Base-by-base conservation (phyloP, 768 basidiomycete genomes). In the Amanita pallidorosea region DNA sequence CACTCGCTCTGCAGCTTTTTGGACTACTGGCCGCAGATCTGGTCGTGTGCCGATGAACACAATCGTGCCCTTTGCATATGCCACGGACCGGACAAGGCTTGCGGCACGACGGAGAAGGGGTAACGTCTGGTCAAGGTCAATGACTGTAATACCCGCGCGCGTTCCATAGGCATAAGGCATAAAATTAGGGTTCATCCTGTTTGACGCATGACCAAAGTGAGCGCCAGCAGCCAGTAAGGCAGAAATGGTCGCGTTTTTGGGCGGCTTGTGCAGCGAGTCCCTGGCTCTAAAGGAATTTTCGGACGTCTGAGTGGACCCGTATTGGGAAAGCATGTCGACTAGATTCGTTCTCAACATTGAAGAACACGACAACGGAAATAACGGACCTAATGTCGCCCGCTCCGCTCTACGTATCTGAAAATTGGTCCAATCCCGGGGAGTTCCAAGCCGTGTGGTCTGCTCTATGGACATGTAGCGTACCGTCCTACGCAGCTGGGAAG, bases 121-220 rank as follows among this genome's bases (percentile, higher is more conserved):
- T 4, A 98, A 71, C 0, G 96, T 96, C 58, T 88, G 85, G 63
- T 98, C 93, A 25, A 98, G 77, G 67, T 98, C 91, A 64, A 98
- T 97, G 65, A 97, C 76, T 44, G 90, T 89, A 57, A 97, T 76
- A 12, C 86, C 89, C 40, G 90, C 79, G 50, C 96, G 88, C 13
- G 80, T 80, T 54, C 94, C 96, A 63, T 96, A 97, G 33, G 94
- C 83, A 64, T 93, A 95, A 27, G 94, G 88, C 58, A 85, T 72
- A 58, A 92, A 93, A 63, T 89, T 88, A 25, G 90, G 84, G 64
- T 92, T 88, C 74, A 94, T 84, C 57, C 90, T 79, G 4, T 82
- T 75, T 35, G 78, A 76, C 31, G 87, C 77, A 63, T 98, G 94
- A 6, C 96, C 96, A 41, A 98, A 80, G 63, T 97, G 94, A 13